Evolutionary conservation across 1,284 basidiomycete genomes (phyloP).

Genomic region (Malassezia slooffiae): DNA sequence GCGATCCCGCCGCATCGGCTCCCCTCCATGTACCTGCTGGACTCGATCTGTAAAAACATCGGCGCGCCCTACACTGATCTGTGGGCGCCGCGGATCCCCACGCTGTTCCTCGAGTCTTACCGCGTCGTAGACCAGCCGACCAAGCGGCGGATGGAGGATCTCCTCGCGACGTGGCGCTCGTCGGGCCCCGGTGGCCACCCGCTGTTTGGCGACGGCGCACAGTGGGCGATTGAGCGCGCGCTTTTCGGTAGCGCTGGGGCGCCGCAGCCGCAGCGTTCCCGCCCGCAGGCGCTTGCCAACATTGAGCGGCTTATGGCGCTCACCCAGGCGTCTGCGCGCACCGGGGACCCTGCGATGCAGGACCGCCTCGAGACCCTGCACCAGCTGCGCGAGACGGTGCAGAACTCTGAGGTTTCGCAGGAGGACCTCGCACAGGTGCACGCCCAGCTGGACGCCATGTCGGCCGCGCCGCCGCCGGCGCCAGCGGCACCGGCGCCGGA

Average conservation of each 20-base stretch:
- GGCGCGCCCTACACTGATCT: constrained; percentile 38
- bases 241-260: constrained; percentile 35
- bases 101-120: constrained; percentile 42
- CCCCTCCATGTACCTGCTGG: constrained; percentile 85
- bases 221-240: constrained; percentile 34
- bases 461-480: constrained; percentile 35
- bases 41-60: constrained; percentile 59
- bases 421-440: constrained; percentile 70
- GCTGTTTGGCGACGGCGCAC: constrained; percentile 35
- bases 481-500: constrained; percentile 39
- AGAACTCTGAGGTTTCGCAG: constrained; percentile 62
- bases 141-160: constrained; percentile 41
- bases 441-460: constrained; percentile 60
- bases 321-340: constrained; percentile 21
- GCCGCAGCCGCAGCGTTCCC: constrained; percentile 16
- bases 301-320: constrained; percentile 34
- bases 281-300: constrained; percentile 27
- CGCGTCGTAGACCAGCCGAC: constrained; percentile 40
- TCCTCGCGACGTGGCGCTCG: constrained; percentile 40
- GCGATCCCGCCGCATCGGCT: constrained; percentile 68
- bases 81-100: constrained; percentile 32
- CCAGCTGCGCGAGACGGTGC: constrained; percentile 65
- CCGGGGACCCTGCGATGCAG: constrained; percentile 16
- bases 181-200: constrained; percentile 25
- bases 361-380: constrained; percentile 27